phyloP scores from a whole-genome alignment of 352 stramenopile species.

The Phytopythium cucurbitacearum region DNA sequence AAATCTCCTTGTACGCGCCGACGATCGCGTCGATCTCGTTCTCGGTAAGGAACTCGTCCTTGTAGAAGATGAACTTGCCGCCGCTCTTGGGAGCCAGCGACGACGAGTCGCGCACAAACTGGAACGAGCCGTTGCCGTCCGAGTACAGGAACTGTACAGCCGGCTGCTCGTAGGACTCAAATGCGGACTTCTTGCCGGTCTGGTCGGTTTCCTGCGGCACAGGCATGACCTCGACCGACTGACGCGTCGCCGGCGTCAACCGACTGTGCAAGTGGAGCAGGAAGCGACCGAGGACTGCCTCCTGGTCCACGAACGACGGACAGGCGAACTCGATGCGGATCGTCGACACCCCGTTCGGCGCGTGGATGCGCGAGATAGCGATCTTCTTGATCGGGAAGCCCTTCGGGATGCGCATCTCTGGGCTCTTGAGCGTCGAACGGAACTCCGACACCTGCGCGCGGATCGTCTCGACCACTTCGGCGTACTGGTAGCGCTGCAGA shows the following conservation, averaged over 20 bases:
- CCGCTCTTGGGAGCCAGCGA: slow-evolving; percentile 25
- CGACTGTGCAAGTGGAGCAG: slow-evolving; percentile 47
- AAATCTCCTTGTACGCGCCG: slow-evolving; percentile 83
- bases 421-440: slow-evolving; percentile 64
- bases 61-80: slow-evolving; percentile 81
- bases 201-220: slow-evolving; percentile 18
- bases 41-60: slow-evolving; percentile 73
- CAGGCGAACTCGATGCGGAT: slow-evolving; percentile 83
- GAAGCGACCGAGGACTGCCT: slow-evolving; percentile 69
- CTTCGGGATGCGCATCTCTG: slow-evolving; percentile 67
- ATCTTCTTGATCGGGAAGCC: slow-evolving; percentile 82
- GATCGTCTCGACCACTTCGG: slow-evolving; percentile 59
- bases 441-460: slow-evolving; percentile 77
- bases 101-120: slow-evolving; percentile 61
- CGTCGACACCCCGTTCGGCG: slow-evolving; percentile 77
- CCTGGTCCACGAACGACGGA: slow-evolving; percentile 68
- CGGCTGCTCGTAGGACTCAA: slow-evolving; percentile 66
- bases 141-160: slow-evolving; percentile 71
- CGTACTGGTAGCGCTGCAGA: slow-evolving; percentile 55
- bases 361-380: slow-evolving; percentile 68
- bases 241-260: slow-evolving; percentile 10
- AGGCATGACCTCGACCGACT: slow-evolving; percentile 57
- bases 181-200: slow-evolving; percentile 43
- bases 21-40: slow-evolving; percentile 72
- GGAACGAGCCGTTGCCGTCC: slow-evolving; percentile 74